Evolutionary conservation across 768 basidiomycete genomes (phyloP), one percentile per base, ranked within the genome.

Genomic region (Serpula lacrymans): DNA sequence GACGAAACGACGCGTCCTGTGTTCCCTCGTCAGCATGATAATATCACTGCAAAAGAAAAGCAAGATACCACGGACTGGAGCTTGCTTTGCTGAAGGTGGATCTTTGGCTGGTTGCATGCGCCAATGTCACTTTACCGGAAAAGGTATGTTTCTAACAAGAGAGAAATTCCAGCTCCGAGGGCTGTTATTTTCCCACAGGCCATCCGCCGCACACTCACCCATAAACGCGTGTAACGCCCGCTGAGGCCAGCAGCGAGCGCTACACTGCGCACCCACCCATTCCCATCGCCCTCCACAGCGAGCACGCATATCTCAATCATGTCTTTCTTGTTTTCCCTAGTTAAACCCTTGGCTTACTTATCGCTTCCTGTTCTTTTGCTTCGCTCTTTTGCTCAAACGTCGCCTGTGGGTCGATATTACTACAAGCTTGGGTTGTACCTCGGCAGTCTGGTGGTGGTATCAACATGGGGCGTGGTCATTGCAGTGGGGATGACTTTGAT

Each of bases 331-430:
- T 53, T 71, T 34, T 65, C 69, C 40, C 43, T 88, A 43, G 58
- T 87, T 59, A 84, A 78, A 58, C 81, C 87, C 4, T 62, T 89
- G 39, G 88, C 82, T 34, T 91, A 90, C 55, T 51, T 86, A 45
- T 87, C 88, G 21, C 70, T 90, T 23, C 88, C 88, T 1, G 53
- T 80, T 46, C 64, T 88, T 51, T 59, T 87, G 34, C 68, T 85
- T 25, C 78, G 80, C 33, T 74, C 76, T 30, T 65, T 84, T 42
- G 71, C 83, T 7, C 65, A 71, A 25, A 58, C 65, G 4, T 80
- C 79, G 2, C 74, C 80, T 16, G 55, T 68, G 30, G 77, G 73
- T 16, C 74, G 80, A 44, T 90, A 88, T 60, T 88, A 86, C 63
- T 74, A 84, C 51, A 80, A 85, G 45, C 57, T 82, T 30, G 72